Base-by-base conservation (phyloP, 352 stramenopile genomes). In the Globisporangium camurandrum region DNA sequence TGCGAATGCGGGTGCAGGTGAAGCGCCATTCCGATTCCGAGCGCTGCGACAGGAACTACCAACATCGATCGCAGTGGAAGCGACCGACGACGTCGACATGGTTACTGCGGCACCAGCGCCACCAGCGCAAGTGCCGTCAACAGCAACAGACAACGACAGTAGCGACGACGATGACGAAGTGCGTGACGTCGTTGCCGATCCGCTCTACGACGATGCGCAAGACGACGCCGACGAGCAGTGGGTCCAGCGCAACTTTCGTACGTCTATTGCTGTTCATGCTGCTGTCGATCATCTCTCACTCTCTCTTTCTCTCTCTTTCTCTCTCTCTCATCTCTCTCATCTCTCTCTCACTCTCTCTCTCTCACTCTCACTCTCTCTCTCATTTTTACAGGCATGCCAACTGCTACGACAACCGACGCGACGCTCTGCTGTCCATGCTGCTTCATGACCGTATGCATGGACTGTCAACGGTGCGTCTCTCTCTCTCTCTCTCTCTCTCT, bases 361-460 rank as follows among this genome's bases (percentile, higher is more conserved):
- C 46, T 45, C 39, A n/a, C n/a, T n/a, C n/a, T n/a, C n/a, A n/a
- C n/a, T n/a, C n/a, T n/a, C n/a, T 42, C 14, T 31, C 38, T 20
- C 11, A 49, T 49, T 19, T 41, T 3, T 17, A 19, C 36, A 60
- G 49, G 40, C 11, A 31, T 8, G 2, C n/a, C 41, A 31, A 27
- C 30, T 16, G 52, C 51, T 10, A 23, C 22, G 0, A 57, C 59
- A 46, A 82, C 69, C 1, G 77, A 88, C 53, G 80, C 72, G 1
- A 75, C 61, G 27, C 60, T 92, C 6, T 85, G 75, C 36, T 92
- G 80, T 54, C 80, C 80, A 22, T 92, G 77, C 53, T 92, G 80
- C 59, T 92, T 92, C 50, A 48, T 92, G 28, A 86, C 71, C 0
- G 73, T 92, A 17, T 92, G 75, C 42, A 84, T 89, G 66, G 60